phyloP scores from a whole-genome alignment of 2,329 filamentous ascomycete genomes.

The Trichoderma lentiforme region DNA sequence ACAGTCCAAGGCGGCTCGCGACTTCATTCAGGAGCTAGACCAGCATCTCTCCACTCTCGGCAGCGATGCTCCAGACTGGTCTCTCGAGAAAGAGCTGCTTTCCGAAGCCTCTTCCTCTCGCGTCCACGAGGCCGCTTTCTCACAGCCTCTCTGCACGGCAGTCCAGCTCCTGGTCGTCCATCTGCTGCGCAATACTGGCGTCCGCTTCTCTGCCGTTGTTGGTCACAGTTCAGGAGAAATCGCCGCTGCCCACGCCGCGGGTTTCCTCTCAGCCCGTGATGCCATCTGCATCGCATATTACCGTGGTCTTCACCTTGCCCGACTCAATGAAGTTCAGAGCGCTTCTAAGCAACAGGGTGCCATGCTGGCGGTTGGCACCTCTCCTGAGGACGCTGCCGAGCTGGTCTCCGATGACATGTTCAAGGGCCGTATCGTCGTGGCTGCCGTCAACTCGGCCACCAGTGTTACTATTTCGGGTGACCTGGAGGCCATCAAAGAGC shows the following conservation, averaged over 20 bases:
- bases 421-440: not conserved
- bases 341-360: not conserved
- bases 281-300: not conserved
- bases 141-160: not conserved
- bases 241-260: not conserved
- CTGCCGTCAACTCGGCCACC: not conserved
- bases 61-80: no score
- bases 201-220: not conserved
- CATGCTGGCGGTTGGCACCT: not conserved
- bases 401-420: not conserved
- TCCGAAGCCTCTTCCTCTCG: no score
- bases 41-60: no score
- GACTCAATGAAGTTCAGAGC: no score
- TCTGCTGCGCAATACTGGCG: not conserved
- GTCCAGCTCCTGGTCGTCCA: no score
- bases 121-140: not conserved
- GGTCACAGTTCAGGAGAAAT: not conserved
- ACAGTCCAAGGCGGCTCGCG: no score
- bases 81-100: no score
- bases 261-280: not conserved
- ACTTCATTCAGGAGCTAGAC: no score
- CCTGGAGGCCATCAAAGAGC: not conserved
- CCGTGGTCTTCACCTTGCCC: not conserved
- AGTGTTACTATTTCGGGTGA: not conserved
- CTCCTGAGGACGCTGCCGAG: not conserved